phyloP scores from a whole-genome alignment of 768 basidiomycete species.

The Boletus rex-veris region DNA sequence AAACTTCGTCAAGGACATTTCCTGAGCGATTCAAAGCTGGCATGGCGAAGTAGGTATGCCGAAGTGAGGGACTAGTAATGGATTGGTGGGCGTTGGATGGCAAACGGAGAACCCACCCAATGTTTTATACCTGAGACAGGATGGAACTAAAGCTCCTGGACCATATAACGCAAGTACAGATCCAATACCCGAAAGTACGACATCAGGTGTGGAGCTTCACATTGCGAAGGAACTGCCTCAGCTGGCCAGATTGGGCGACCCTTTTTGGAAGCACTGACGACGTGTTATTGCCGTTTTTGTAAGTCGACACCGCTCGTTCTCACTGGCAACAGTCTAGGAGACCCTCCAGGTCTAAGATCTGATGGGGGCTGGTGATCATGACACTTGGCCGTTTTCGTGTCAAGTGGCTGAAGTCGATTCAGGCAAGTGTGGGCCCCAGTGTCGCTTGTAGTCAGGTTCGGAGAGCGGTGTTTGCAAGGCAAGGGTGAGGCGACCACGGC shows the following conservation, averaged over 20 bases:
- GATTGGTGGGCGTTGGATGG: background rate
- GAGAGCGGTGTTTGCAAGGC: conserved; percentile 12
- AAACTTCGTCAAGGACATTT: conserved; percentile 38
- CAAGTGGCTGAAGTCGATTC: conserved; percentile 7
- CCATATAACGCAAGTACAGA: conserved; percentile 11
- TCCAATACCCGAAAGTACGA: conserved; percentile 14
- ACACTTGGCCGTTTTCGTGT: conserved; percentile 6
- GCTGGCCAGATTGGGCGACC: conserved; percentile 4
- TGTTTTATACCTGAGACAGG: conserved; percentile 20
- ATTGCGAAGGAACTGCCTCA: conserved; percentile 12
- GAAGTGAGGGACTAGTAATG: background rate
- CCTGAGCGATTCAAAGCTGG: conserved; percentile 29
- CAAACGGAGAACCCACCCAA: background rate
- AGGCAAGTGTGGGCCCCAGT: background rate
- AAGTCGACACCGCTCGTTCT: background rate
- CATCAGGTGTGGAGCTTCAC: conserved; percentile 20
- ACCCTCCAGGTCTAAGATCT: conserved; percentile 14
- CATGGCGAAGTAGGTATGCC: conserved; percentile 12
- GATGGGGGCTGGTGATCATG: conserved; percentile 18
- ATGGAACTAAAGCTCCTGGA: conserved; percentile 7
- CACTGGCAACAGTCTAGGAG: conserved; percentile 1
- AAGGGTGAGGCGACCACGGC: background rate
- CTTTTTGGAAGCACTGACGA: conserved; percentile 15
- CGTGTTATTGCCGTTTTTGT: conserved; percentile 13
- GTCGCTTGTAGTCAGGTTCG: conserved; percentile 10